These are phyloP conservation scores for Leccinum subrobustum DNA, from an alignment of 1,284 basidiomycete genomes.

Conservation along the genomic window DNA sequence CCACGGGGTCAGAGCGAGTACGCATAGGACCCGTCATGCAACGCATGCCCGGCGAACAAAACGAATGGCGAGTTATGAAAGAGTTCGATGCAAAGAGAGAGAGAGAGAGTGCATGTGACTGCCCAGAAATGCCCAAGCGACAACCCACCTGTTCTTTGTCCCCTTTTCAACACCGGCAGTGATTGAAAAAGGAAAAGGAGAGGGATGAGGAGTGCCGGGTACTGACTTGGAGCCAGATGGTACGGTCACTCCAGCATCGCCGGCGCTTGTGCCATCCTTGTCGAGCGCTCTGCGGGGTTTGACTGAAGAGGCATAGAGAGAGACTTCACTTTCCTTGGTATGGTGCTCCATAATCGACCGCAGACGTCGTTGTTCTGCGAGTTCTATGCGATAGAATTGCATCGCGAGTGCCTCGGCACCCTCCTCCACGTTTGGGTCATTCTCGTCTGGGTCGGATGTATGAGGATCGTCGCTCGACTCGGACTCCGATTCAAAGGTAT, in stretches of 20 bases:
- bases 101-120: background rate
- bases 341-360: constrained; percentile 94
- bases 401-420: constrained; percentile 82
- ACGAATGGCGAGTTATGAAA: background rate
- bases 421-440: constrained; percentile 49
- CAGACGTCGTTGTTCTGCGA: constrained; percentile 86
- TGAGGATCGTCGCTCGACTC: constrained; percentile 36
- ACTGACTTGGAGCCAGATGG: constrained; percentile 22
- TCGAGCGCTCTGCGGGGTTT: constrained; percentile 11
- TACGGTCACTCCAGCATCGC: constrained; percentile 8
- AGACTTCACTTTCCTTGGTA: constrained; percentile 48
- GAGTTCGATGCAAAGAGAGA: background rate
- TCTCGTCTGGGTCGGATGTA: constrained; percentile 35
- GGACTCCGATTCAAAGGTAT: constrained; percentile 50
- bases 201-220: constrained; percentile 23
- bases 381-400: constrained; percentile 89
- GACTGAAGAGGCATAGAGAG: background rate
- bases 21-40: background rate
- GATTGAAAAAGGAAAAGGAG: constrained; percentile 84
- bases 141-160: constrained; percentile 82
- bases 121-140: constrained; percentile 32
- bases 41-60: background rate
- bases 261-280: background rate
- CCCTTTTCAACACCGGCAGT: constrained; percentile 96
- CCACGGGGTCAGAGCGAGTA: background rate